A percentile compares a stretch with the other conserved stretches of the same genome.
Conservation (phyloP, 2,329 filamentous ascomycete genomes). For the Penicillium vulpinum region DNA sequence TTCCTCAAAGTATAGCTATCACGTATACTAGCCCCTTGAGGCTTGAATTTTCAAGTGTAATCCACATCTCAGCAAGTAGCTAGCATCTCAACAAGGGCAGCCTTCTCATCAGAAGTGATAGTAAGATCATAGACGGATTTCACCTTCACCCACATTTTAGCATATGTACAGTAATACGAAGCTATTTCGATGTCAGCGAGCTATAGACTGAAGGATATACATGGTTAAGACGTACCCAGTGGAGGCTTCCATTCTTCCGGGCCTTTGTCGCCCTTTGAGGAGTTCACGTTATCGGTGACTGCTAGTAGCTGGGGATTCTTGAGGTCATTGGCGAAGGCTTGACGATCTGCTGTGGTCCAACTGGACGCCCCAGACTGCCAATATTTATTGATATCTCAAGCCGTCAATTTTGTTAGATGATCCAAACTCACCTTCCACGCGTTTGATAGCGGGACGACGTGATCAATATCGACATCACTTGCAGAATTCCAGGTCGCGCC, state of each 20-base stretch:
- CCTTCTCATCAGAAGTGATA: constrained; percentile 71
- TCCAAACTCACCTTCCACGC: constrained; percentile 64
- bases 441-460: constrained; percentile 77
- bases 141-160: constrained; percentile 73
- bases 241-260: constrained; percentile 77
- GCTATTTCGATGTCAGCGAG: constrained; percentile 27
- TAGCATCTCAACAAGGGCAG: constrained; percentile 65
- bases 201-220: neutral
- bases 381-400: neutral
- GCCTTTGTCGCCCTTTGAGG: constrained; percentile 69
- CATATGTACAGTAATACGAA: constrained; percentile 76
- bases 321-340: constrained; percentile 75
- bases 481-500: constrained; percentile 68
- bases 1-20: neutral
- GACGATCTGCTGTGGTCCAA: constrained; percentile 69
- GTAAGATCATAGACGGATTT: constrained; percentile 71
- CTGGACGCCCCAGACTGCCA: constrained; percentile 59
- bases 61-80: constrained; percentile 55
- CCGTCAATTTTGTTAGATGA: neutral
- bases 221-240: constrained; percentile 47
- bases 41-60: neutral
- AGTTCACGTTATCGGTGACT: constrained; percentile 75
- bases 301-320: constrained; percentile 73
- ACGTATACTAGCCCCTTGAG: neutral
- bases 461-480: constrained; percentile 76